Evolutionary conservation across 331 rosid genomes (phyloP), one percentile per base, ranked within the genome.

Genomic region (Rosa hybrid): DNA sequence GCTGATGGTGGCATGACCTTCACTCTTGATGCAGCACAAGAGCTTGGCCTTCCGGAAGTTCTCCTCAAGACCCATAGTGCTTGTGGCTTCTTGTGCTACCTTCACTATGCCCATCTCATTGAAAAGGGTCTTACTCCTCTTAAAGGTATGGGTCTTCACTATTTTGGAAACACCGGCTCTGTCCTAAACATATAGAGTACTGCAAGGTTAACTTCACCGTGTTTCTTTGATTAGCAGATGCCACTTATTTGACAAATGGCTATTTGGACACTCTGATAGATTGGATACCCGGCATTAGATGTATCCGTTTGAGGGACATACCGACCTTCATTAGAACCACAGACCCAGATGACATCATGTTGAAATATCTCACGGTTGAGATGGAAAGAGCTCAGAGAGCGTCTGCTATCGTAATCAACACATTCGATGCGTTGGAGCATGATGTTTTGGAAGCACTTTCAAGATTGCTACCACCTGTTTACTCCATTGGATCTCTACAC

Each of bases 261-360:
- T 79, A 84, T 56, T 64, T 84, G 10, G 86, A 84, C 0, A 86
- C 73, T 1, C 59, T 74, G 0, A 62, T 86, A 25, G 89, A 86
- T 10, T 86, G 87, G 87, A 75, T 86, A 4, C 82, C 81, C 0
- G 86, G 86, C 14, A 60, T 83, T 77, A 81, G 68, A 41, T 76
- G 8, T 0, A 78, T 83, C 17, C 83, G 87, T 0, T 38, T 86
- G 25, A 86, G 12, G 72, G 87, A 86, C 17, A 16, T 86, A 2
- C 90, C 86, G 0, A 78, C 41, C 49, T 81, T 83, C 74, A 4
- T 84, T 20, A 67, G 84, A 81, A 86, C 84, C 13, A 86, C 86
- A 0, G 64, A 86, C 6, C 81, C 67, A 12, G 13, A 84, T 12
- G 86, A 84, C 16, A 7, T 18, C 6, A 50, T 85, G 68, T 0